phyloP scores from a whole-genome alignment of 805 yeast genomes.

The Clavispora asparagi region DNA sequence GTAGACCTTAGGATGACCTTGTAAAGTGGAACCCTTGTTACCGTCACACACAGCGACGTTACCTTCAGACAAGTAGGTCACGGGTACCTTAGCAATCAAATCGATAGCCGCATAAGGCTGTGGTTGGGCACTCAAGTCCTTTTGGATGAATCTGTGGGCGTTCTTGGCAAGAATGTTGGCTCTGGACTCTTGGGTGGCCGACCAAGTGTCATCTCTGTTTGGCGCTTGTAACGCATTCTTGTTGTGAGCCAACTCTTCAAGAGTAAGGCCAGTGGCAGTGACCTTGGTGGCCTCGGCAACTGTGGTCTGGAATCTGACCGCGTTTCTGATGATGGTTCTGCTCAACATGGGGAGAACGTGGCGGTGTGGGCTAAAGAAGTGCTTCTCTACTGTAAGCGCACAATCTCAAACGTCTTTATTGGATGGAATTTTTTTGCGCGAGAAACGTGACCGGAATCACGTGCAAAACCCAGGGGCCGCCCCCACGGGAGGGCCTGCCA shows the following conservation, averaged over 20 bases:
- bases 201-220: conserved; percentile 67
- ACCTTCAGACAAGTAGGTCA: conserved; percentile 49
- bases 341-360: conserved; percentile 6
- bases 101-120: conserved; percentile 82
- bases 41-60: conserved; percentile 82
- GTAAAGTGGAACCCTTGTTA: conserved; percentile 57
- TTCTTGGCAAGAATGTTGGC: conserved; percentile 47
- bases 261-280: conserved; percentile 14
- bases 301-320: conserved; percentile 10
- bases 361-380: background rate
- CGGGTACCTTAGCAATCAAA: conserved; percentile 68
- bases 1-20: conserved; percentile 80
- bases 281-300: conserved; percentile 4
- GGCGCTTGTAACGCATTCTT: conserved; percentile 63
- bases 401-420: background rate
- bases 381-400: conserved; percentile 1
- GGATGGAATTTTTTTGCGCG: conserved; percentile 1
- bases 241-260: conserved; percentile 17
- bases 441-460: background rate
- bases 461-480: background rate
- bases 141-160: conserved; percentile 63
- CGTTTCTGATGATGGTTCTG: conserved; percentile 6
- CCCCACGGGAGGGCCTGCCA: too few relatives aligned
- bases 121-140: conserved; percentile 65
- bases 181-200: conserved; percentile 60